Percentiles rank a stretch among this genome's conserved stretches.
These are phyloP conservation scores for Zymoseptoria crescenta DNA, from an alignment of 2,329 filamentous ascomycete genomes.

Conservation along the genomic window DNA sequence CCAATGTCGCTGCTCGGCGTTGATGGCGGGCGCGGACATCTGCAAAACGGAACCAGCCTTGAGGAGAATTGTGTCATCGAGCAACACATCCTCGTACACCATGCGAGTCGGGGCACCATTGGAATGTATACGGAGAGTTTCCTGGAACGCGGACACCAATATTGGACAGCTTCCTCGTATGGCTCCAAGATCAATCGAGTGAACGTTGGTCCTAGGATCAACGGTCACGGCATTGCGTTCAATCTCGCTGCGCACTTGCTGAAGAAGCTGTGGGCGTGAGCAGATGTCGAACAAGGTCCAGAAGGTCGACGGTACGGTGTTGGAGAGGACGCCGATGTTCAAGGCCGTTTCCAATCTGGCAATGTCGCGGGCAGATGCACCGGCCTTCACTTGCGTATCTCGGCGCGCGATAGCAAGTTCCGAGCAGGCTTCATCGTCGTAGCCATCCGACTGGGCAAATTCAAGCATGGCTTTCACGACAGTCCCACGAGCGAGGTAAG, in stretches of 20 bases:
- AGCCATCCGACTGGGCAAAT: conserved; percentile 23
- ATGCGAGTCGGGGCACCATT: too few species aligned
- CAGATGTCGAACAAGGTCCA: conserved; percentile 41
- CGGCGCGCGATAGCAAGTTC: too few species aligned
- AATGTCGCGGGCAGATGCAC: conserved; percentile 1
- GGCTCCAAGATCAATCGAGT: conserved; percentile 28
- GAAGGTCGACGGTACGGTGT: conserved; percentile 38
- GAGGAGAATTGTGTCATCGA: conserved; percentile 35
- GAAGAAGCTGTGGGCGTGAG: conserved; percentile 33
- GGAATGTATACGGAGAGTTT: conserved; percentile 36
- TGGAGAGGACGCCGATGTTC: conserved; percentile 29
- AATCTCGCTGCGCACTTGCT: conserved; percentile 37
- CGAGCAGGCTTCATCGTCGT: conserved; percentile 14
- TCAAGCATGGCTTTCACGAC: conserved; percentile 22
- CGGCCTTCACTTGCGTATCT: too few species aligned
- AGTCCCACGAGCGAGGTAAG: conserved; percentile 31
- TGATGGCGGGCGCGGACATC: conserved; percentile 39
- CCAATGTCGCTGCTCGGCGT: conserved; percentile 25
- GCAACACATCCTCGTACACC: too few species aligned
- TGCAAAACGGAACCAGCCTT: conserved; percentile 38
- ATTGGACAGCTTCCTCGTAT: conserved; percentile 30
- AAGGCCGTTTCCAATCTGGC: conserved; percentile 23
- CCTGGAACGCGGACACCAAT: conserved; percentile 40
- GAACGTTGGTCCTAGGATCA: conserved; percentile 30
- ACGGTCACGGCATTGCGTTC: conserved; percentile 9